Conservation (phyloP, 306 rosid species). For the Quillaja saponaria region DNA sequence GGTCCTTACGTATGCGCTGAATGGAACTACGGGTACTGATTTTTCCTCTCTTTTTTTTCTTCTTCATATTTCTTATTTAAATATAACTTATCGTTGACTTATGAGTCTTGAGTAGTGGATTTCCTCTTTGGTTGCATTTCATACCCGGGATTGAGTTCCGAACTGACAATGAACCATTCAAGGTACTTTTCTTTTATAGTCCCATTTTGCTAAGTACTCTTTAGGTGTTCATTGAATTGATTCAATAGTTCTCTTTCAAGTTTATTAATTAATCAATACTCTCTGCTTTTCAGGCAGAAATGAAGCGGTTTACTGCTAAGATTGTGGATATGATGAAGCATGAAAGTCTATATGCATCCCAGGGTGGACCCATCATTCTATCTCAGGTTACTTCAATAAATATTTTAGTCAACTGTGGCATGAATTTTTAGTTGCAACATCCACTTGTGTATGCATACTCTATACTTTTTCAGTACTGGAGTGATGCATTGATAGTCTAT, state of each 20-base stretch:
- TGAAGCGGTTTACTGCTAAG: constrained; percentile 80
- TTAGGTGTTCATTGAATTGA: background rate
- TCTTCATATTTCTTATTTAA: constrained; percentile 21
- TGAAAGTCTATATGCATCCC: constrained; percentile 83
- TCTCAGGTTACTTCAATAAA: constrained; percentile 65
- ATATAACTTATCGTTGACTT: background rate
- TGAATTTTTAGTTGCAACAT: background rate
- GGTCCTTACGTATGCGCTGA: constrained; percentile 97
- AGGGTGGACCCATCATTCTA: constrained; percentile 92
- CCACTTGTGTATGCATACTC: background rate
- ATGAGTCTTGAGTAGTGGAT: constrained; percentile 61
- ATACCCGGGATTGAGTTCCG: constrained; percentile 75
- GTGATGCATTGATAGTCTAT: constrained; percentile 8
- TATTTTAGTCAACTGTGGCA: background rate
- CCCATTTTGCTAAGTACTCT: constrained; percentile 3
- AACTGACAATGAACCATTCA: constrained; percentile 77
- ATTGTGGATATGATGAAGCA: constrained; percentile 81
- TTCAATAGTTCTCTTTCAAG: constrained; percentile 1
- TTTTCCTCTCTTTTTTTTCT: background rate
- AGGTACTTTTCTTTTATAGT: constrained; percentile 47
- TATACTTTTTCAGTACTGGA: background rate
- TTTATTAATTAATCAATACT: constrained; percentile 1
- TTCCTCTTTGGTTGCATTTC: constrained; percentile 89
- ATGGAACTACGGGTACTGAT: constrained; percentile 90
- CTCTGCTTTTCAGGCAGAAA: constrained; percentile 68